These are phyloP conservation scores for Ocimum tenuiflorum DNA, from an alignment of 257 asterid species.

Conservation along the genomic window DNA sequence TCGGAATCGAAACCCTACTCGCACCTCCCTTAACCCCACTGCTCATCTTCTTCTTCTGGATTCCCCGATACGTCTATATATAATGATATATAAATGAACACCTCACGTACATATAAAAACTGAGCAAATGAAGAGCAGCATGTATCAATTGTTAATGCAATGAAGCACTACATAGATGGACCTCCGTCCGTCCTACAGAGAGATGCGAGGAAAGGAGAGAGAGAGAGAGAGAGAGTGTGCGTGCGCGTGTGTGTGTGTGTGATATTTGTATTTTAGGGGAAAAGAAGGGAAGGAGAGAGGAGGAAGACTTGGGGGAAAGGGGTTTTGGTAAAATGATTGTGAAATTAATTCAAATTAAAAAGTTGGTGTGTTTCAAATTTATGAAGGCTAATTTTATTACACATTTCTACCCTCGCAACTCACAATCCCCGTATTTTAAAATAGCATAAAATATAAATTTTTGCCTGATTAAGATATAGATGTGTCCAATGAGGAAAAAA, in stretches of 20 bases:
- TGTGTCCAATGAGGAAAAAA: no score
- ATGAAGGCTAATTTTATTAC: no score
- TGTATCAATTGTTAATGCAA: constrained; percentile 17
- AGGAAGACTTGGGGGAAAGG: constrained; percentile 25
- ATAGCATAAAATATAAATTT: no score
- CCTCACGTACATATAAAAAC: constrained; percentile 10
- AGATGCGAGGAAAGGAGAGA: neutral
- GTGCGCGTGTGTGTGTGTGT: neutral
- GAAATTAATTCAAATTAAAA: constrained; percentile 14
- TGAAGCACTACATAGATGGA: neutral
- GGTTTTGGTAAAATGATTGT: constrained; percentile 29
- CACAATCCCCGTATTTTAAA: no score
- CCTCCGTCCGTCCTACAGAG: constrained; percentile 18
- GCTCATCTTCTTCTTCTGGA: constrained; percentile 46
- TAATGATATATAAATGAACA: neutral
- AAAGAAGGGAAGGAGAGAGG: neutral
- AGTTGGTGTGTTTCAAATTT: no score
- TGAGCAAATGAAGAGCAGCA: constrained; percentile 5
- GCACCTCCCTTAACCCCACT: constrained; percentile 55
- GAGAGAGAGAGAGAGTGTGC: neutral
- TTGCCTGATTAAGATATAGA: no score
- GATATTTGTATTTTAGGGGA: constrained; percentile 23
- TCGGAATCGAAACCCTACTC: constrained; percentile 65
- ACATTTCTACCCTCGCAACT: no score
- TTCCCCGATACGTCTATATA: constrained; percentile 6